Conservation (phyloP, 345 rosid genomes). For the Eucalyptus sideroxylon region DNA sequence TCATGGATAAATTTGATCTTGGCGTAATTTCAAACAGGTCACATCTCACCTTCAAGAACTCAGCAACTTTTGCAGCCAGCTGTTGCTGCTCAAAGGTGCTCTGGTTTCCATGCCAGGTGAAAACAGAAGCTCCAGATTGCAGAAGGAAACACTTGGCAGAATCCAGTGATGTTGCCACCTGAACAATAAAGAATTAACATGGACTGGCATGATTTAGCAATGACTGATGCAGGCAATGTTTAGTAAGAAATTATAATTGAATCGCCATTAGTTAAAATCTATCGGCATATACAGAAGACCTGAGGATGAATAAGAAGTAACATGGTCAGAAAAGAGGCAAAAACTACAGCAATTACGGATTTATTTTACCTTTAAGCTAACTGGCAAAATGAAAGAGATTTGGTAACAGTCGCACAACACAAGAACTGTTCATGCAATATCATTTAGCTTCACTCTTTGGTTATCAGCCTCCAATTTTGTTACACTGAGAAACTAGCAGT, state of each 20-base stretch:
- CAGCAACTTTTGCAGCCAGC: constrained; percentile 72
- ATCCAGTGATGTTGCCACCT: constrained; percentile 84
- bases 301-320: not conserved
- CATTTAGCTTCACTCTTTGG: not conserved
- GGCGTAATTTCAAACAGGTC: not conserved
- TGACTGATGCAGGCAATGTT: not conserved
- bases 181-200: not conserved
- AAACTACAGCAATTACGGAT: not conserved
- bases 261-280: not conserved
- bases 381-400: not conserved
- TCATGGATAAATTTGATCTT: not conserved
- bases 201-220: not conserved
- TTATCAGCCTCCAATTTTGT: not conserved
- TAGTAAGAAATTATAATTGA: not conserved
- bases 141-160: constrained; percentile 82
- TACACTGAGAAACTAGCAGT: not conserved
- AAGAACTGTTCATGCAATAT: not conserved
- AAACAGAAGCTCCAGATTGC: constrained; percentile 85
- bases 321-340: not conserved
- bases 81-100: constrained; percentile 91
- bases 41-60: constrained; percentile 61
- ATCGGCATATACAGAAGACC: not conserved
- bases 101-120: constrained; percentile 93
- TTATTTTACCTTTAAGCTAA: not conserved
- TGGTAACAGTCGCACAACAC: not conserved